These are phyloP conservation scores for Coelastrella sp. DNA, from an alignment of 139 green algal species.

Conservation along the genomic window DNA sequence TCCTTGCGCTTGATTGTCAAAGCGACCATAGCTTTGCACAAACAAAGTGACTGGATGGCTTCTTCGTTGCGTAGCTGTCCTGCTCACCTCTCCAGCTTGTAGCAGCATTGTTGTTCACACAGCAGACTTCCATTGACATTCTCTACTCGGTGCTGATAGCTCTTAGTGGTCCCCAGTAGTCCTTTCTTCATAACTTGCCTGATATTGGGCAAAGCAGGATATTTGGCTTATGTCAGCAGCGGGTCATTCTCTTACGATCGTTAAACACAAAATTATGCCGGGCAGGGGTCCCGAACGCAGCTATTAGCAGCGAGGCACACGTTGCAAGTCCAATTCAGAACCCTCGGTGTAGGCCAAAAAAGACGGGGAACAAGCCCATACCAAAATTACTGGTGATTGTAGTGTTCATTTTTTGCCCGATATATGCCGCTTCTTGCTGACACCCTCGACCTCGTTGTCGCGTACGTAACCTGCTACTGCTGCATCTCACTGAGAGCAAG, in stretches of 20 bases:
- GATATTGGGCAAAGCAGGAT: not conserved
- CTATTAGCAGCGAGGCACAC: not conserved
- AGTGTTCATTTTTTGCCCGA: no score
- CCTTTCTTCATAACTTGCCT: conserved; percentile 6
- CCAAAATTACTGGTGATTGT: no score
- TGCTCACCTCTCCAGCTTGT: conserved; percentile 33
- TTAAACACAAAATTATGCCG: not conserved
- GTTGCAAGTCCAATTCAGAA: no score
- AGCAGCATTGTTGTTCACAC: conserved; percentile 8
- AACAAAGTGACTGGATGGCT: not conserved
- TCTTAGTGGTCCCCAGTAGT: conserved; percentile 1
- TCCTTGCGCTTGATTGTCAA: no score
- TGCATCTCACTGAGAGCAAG: not conserved
- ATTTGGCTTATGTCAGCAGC: not conserved
- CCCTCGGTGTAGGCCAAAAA: no score
- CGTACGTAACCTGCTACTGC: not conserved
- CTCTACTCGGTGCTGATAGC: not conserved
- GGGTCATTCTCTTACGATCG: not conserved
- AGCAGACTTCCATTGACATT: conserved; percentile 30
- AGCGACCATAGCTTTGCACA: not conserved
- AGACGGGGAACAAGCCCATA: no score
- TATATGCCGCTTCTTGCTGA: no score
- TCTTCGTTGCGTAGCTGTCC: not conserved
- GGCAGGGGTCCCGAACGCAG: no score
- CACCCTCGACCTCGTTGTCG: no score